phyloP scores from a whole-genome alignment of 106 monocot genomes.

The Dioscorea alata region DNA sequence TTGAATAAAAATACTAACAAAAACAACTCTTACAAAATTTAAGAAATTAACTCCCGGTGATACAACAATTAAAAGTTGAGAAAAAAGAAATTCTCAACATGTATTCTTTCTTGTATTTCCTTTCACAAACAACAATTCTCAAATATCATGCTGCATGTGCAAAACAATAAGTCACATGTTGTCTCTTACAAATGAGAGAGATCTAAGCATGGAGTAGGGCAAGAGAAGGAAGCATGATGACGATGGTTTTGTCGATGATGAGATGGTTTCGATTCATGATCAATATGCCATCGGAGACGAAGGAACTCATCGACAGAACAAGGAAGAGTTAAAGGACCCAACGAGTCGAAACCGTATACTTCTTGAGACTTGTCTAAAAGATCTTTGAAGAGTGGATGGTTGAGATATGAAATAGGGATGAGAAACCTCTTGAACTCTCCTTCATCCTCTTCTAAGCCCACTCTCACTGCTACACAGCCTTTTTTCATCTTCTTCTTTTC shows the following conservation, averaged over 20 bases:
- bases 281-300: conserved; percentile 26
- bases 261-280: conserved; percentile 3
- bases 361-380: conserved; percentile 36
- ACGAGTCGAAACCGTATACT: conserved; percentile 31
- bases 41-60: too few species aligned
- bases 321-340: conserved; percentile 30
- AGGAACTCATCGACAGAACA: conserved; percentile 49
- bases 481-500: conserved; percentile 37
- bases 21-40: too few species aligned
- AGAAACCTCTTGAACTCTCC: conserved; percentile 15
- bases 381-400: conserved; percentile 28
- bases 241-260: neutral
- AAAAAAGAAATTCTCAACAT: too few species aligned
- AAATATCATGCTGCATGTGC: too few species aligned
- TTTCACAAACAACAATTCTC: too few species aligned
- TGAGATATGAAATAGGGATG: conserved; percentile 43
- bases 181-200: too few species aligned
- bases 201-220: neutral
- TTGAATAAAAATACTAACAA: too few species aligned
- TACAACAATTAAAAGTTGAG: too few species aligned
- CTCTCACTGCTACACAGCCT: conserved; percentile 31
- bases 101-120: too few species aligned
- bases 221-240: conserved; percentile 1
- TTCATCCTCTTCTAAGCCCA: conserved; percentile 17
- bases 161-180: too few species aligned